Percentiles rank a stretch among this genome's conserved stretches.
Evolutionary conservation across 495 filamentous ascomycete species (phyloP).

Genomic region (Rostrohypoxylon terebratum): DNA sequence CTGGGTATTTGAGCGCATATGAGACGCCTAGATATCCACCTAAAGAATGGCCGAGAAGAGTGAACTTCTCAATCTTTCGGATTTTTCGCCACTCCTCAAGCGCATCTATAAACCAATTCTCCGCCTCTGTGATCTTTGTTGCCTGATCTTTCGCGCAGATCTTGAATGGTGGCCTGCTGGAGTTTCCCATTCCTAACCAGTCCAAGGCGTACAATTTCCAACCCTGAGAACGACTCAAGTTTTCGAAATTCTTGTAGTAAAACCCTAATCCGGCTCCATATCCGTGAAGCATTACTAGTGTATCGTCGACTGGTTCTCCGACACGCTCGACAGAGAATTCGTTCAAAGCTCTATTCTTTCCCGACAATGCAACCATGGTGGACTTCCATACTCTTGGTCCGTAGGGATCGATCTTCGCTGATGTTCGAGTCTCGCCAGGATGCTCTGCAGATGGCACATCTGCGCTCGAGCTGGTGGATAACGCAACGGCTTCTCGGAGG

Average conservation of each 20-base stretch:
- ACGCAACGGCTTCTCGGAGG: constrained; percentile 76
- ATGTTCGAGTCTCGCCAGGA: constrained; percentile 63
- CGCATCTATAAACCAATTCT: constrained; percentile 96
- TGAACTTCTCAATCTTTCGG: constrained; percentile 91
- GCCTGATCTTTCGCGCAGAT: constrained; percentile 84
- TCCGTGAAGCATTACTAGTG: constrained; percentile 96
- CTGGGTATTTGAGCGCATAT: constrained; percentile 96
- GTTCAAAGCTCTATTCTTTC: constrained; percentile 88
- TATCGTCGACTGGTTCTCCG: constrained; percentile 79
- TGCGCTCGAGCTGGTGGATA: constrained; percentile 28
- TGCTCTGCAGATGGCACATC: constrained; percentile 49
- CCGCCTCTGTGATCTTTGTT: constrained; percentile 87
- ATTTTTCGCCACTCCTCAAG: constrained; percentile 94
- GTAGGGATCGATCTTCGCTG: constrained; percentile 75
- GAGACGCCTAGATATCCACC: constrained; percentile 95
- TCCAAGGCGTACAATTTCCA: constrained; percentile 95
- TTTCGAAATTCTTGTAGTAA: constrained; percentile 98
- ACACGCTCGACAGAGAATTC: constrained; percentile 91
- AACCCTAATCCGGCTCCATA: constrained; percentile 96
- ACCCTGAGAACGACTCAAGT: constrained; percentile 76
- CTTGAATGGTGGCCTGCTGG: constrained; percentile 82
- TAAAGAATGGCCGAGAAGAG: constrained; percentile 89
- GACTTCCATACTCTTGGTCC: constrained; percentile 89
- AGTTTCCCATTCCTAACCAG: constrained; percentile 94
- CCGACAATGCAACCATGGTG: constrained; percentile 83